These are phyloP conservation scores for Geotrichum aggregatum DNA, from an alignment of 1,139 yeast species.

Conservation along the genomic window DNA sequence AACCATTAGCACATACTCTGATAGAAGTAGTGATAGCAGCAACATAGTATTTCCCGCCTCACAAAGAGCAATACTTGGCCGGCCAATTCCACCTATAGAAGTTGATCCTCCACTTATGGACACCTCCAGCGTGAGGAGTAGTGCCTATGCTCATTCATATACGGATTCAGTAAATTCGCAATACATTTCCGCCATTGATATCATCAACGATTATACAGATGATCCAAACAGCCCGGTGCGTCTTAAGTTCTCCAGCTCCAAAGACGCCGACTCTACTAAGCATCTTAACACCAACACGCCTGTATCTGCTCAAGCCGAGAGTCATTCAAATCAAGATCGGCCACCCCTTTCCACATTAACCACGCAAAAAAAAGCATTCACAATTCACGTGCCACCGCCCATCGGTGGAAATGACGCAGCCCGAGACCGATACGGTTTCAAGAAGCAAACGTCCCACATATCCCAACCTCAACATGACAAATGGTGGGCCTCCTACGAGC, in stretches of 20 bases:
- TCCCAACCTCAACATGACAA: constrained; percentile 56
- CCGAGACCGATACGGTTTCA: constrained; percentile 82
- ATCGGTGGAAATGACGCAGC: background rate
- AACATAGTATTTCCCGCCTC: too few relatives aligned
- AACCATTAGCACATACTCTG: too few relatives aligned
- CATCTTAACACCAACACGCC: too few relatives aligned
- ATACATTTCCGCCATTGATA: background rate
- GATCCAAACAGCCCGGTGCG: background rate
- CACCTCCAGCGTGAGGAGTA: too few relatives aligned
- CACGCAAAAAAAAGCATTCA: too few relatives aligned
- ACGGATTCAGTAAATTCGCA: too few relatives aligned
- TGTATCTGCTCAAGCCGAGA: background rate
- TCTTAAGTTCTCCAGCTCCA: too few relatives aligned
- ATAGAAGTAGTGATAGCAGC: constrained; percentile 10
- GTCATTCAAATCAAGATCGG: background rate
- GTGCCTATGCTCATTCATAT: too few relatives aligned
- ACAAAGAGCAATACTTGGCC: too few relatives aligned
- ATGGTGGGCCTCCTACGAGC: constrained; percentile 72
- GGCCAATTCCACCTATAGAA: too few relatives aligned
- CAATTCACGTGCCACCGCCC: background rate
- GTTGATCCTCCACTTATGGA: too few relatives aligned
- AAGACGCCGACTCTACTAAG: too few relatives aligned
- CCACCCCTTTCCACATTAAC: background rate
- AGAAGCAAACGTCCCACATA: constrained; percentile 56
- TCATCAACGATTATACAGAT: background rate